Percentiles rank a stretch among this genome's conserved stretches.
These are phyloP conservation scores for Mycena chlorophos DNA, from an alignment of 768 basidiomycete species.

Conservation along the genomic window DNA sequence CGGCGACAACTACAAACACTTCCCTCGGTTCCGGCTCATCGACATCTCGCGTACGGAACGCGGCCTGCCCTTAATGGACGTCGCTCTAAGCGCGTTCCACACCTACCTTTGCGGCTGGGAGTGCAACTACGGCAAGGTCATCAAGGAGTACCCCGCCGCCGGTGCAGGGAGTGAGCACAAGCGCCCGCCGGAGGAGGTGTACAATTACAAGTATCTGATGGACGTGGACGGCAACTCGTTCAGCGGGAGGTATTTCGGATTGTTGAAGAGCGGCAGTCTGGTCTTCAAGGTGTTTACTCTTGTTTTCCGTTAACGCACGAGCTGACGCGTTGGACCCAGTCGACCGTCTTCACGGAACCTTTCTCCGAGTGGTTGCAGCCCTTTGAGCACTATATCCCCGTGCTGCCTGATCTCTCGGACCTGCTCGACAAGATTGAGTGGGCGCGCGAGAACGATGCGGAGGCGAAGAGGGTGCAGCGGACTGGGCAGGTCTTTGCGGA, in stretches of 20 bases:
- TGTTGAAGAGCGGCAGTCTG: neutral
- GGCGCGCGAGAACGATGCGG: neutral
- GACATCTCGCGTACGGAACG: constrained; percentile 3
- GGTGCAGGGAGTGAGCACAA: neutral
- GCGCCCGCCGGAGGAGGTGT: neutral
- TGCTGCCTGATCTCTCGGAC: neutral
- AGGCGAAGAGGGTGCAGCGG: neutral
- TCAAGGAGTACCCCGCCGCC: neutral
- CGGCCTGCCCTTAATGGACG: neutral
- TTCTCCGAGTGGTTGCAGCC: neutral
- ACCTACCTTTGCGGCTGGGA: neutral
- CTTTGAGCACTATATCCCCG: neutral
- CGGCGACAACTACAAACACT: neutral
- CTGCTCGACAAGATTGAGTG: neutral
- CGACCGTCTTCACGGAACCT: neutral
- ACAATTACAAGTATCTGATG: constrained; percentile 1
- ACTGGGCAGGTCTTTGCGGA: neutral
- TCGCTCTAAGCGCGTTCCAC: constrained; percentile 1
- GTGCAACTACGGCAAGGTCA: neutral
- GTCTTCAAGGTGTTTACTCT: neutral
- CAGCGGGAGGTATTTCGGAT: neutral
- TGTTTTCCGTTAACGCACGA: neutral
- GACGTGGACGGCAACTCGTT: constrained; percentile 1
- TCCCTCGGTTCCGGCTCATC: neutral
- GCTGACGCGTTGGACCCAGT: neutral